phyloP scores from a whole-genome alignment of 305 asterid genomes.

The Solanum hybrid region DNA sequence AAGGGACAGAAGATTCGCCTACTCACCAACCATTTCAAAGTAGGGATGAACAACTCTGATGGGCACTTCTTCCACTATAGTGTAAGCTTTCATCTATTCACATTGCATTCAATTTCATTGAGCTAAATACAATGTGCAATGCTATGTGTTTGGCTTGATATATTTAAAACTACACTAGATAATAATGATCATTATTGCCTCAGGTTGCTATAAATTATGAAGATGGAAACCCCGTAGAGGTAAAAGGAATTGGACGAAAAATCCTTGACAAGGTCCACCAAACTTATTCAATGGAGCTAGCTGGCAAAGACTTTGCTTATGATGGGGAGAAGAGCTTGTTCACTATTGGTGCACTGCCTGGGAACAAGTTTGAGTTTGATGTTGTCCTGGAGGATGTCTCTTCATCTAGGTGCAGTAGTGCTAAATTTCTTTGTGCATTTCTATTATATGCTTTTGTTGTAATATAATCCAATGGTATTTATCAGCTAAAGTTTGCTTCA shows the following conservation, averaged over 20 bases:
- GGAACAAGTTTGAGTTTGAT: conserved; percentile 45
- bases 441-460: neutral
- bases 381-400: conserved; percentile 45
- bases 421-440: neutral
- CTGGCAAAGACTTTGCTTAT: conserved; percentile 47
- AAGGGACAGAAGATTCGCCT: conserved; percentile 32
- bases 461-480: neutral
- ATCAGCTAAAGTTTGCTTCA: neutral
- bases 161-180: neutral
- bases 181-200: neutral
- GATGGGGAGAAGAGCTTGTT: conserved; percentile 69
- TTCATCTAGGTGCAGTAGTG: conserved; percentile 27
- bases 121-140: neutral
- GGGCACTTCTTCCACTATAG: conserved; percentile 54
- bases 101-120: neutral
- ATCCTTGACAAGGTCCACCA: conserved; percentile 42
- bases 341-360: conserved; percentile 60
- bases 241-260: conserved; percentile 55
- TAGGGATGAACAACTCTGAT: conserved; percentile 29
- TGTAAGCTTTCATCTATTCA: conserved; percentile 20
- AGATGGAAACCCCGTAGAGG: conserved; percentile 52
- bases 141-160: neutral
- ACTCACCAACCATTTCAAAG: conserved; percentile 52
- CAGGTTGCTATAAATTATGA: conserved; percentile 59
- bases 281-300: conserved; percentile 41